A percentile compares a stretch with the other conserved stretches of the same genome.
phyloP scores from a whole-genome alignment of 768 basidiomycete genomes.

The Tylopilus rubrobrunneus region DNA sequence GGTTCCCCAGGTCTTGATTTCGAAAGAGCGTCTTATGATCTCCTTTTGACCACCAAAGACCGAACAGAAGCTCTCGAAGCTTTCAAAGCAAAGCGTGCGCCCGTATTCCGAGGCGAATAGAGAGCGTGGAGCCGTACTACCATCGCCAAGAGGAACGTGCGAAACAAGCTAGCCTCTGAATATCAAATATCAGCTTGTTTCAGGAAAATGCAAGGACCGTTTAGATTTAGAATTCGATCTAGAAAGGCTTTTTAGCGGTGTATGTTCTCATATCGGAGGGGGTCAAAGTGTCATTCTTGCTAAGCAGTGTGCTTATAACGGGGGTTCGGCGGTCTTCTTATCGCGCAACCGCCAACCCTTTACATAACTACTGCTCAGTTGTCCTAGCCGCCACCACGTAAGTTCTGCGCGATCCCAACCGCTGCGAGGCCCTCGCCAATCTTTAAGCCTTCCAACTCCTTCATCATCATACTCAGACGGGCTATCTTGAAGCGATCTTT shows the following conservation, averaged over 20 bases:
- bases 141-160: not conserved
- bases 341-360: not conserved
- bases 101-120: conserved; percentile 79
- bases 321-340: not conserved
- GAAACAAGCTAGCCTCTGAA: not conserved
- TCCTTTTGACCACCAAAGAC: conserved; percentile 69
- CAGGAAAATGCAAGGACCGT: not conserved
- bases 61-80: conserved; percentile 80
- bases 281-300: not conserved
- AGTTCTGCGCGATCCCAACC: too few relatives aligned
- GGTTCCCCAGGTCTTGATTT: conserved; percentile 73
- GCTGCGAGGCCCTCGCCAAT: conserved; percentile 45
- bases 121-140: not conserved
- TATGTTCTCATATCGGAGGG: not conserved
- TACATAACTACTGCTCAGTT: not conserved
- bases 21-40: conserved; percentile 82
- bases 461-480: conserved; percentile 81
- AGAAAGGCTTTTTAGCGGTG: not conserved
- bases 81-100: conserved; percentile 78
- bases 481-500: conserved; percentile 62
- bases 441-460: conserved; percentile 73
- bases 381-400: too few relatives aligned
- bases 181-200: not conserved
- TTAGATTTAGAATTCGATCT: not conserved
- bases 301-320: not conserved